Conservation (phyloP, 2,329 filamentous ascomycete genomes). For the Neofusicoccum ribis region DNA sequence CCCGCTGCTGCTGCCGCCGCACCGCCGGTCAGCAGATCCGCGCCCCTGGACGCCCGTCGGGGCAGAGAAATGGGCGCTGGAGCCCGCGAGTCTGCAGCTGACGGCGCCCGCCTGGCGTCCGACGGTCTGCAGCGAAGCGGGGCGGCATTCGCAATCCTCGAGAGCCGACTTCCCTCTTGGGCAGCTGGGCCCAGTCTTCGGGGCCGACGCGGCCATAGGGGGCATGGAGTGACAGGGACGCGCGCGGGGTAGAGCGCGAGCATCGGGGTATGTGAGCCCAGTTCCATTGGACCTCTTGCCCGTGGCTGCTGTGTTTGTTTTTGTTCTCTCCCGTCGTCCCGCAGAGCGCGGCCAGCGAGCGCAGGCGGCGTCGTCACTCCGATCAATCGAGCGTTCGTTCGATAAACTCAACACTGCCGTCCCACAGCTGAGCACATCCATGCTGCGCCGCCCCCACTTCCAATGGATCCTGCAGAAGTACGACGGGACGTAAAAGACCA, state of each 20-base stretch:
- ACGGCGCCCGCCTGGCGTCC: conserved; percentile 1
- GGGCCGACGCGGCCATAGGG: background rate
- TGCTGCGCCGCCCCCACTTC: background rate
- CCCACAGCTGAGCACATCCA: background rate
- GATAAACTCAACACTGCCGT: background rate
- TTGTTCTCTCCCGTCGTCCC: background rate
- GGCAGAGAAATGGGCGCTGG: background rate
- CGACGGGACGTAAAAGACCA: background rate
- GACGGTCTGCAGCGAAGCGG: conserved; percentile 1
- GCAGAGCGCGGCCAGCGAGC: background rate
- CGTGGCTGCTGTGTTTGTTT: background rate
- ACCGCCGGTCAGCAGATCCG: background rate
- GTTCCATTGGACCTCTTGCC: background rate
- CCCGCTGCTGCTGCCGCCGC: background rate
- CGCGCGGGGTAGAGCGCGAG: background rate
- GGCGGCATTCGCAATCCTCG: background rate
- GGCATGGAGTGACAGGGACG: background rate
- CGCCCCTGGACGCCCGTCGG: background rate
- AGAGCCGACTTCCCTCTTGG: background rate
- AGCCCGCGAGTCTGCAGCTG: background rate
- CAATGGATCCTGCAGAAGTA: background rate
- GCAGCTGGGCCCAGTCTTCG: background rate
- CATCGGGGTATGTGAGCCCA: background rate
- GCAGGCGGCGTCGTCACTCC: background rate
- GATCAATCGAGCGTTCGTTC: background rate